phyloP scores from a whole-genome alignment of 345 rosid species.

The Viola odorata region DNA sequence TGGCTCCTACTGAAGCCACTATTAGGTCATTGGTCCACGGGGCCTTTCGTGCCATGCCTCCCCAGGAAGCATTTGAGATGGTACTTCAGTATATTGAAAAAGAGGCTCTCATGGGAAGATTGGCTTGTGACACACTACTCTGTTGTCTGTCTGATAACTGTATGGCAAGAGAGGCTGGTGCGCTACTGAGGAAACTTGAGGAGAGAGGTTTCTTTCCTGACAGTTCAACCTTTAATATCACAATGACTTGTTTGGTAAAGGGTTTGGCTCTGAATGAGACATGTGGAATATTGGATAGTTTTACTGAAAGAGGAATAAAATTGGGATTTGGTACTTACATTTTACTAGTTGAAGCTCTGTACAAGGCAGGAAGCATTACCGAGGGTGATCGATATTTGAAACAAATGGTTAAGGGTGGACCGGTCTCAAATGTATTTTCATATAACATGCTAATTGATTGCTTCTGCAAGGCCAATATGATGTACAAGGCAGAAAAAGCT shows the following conservation, averaged over 20 bases:
- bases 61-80: constrained; percentile 51
- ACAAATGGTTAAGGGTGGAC: constrained; percentile 43
- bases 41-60: constrained; percentile 43
- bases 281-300: constrained; percentile 49
- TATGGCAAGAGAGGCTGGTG: constrained; percentile 73
- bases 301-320: constrained; percentile 46
- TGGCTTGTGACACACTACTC: constrained; percentile 52
- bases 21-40: constrained; percentile 76
- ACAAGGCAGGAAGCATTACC: constrained; percentile 33
- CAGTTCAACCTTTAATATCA: constrained; percentile 47
- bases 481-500: constrained; percentile 39
- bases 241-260: constrained; percentile 56
- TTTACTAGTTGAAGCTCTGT: constrained; percentile 53
- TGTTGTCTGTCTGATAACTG: constrained; percentile 53
- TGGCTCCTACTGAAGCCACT: constrained; percentile 73
- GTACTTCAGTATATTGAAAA: constrained; percentile 44
- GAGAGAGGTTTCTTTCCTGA: constrained; percentile 55
- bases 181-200: constrained; percentile 39
- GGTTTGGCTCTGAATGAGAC: constrained; percentile 51
- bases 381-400: constrained; percentile 50
- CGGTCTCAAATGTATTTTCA: constrained; percentile 44
- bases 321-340: constrained; percentile 57
- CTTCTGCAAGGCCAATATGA: constrained; percentile 59
- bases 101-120: constrained; percentile 41
- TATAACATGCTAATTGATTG: constrained; percentile 75